Evolutionary conservation across 108 stramenopile genomes (phyloP).

Genomic region (Cyclotella baltica): DNA sequence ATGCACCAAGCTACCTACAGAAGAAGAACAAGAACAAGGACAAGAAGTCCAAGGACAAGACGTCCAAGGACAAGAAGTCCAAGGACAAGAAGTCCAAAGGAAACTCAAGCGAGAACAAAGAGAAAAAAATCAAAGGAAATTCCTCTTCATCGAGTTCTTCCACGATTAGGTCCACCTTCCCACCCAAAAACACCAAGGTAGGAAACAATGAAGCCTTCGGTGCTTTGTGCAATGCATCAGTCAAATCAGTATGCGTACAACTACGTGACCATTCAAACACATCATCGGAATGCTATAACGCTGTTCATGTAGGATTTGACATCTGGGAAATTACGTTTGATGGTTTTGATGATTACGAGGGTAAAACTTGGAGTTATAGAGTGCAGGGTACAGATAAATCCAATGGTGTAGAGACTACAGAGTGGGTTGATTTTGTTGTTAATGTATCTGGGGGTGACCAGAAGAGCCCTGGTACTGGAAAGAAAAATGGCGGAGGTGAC

Average conservation of each 20-base stretch:
- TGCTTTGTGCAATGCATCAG: slow-evolving; percentile 8
- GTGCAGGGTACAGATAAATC: slow-evolving; percentile 3
- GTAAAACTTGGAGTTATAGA: slow-evolving; percentile 26
- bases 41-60: background rate
- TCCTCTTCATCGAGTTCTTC: too few relatives aligned
- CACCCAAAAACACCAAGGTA: slow-evolving; percentile 21
- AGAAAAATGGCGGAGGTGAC: background rate
- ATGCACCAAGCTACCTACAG: background rate
- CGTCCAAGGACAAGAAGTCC: background rate
- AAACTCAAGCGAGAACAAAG: background rate
- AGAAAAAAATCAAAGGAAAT: background rate
- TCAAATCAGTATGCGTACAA: slow-evolving; percentile 35
- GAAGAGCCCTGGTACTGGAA: background rate
- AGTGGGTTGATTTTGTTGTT: slow-evolving; percentile 31
- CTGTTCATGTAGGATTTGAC: slow-evolving; percentile 18
- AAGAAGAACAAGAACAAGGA: background rate
- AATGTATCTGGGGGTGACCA: slow-evolving; percentile 5
- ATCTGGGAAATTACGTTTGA: slow-evolving; percentile 41
- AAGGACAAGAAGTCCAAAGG: background rate
- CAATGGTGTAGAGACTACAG: slow-evolving; percentile 25
- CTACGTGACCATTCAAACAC: slow-evolving; percentile 18
- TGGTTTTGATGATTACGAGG: slow-evolving; percentile 26
- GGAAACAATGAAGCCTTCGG: slow-evolving; percentile 37
- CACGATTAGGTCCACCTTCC: slow-evolving; percentile 36
- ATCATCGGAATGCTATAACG: slow-evolving; percentile 5